Percentiles rank a stretch among this genome's conserved stretches.
These are phyloP conservation scores for Apiotrichum porosum DNA, from an alignment of 1,284 basidiomycete genomes.

Conservation along the genomic window DNA sequence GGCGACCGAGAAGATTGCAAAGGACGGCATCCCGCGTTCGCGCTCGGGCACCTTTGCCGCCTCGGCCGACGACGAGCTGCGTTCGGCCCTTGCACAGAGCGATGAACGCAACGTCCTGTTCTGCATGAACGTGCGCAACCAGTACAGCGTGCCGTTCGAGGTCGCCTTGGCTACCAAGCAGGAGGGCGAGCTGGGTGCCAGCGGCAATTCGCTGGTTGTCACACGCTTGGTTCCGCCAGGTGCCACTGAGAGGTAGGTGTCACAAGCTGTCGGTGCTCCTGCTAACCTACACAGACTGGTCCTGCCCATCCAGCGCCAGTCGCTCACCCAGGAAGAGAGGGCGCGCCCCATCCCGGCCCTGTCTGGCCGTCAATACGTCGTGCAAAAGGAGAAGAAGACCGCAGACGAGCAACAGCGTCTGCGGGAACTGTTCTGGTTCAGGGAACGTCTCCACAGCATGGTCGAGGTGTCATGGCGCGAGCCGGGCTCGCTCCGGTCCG, in stretches of 20 bases:
- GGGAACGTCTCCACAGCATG: conserved; percentile 70
- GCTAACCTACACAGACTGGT: conserved; percentile 66
- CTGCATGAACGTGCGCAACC: conserved; percentile 78
- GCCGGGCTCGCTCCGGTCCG: conserved; percentile 68
- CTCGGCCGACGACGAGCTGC: conserved; percentile 30
- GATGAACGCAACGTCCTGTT: conserved; percentile 74
- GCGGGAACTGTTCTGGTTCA: conserved; percentile 86
- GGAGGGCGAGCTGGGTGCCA: too few relatives aligned
- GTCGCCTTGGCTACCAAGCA: conserved; percentile 61
- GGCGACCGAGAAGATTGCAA: background rate
- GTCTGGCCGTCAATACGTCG: conserved; percentile 86
- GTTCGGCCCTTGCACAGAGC: conserved; percentile 50
- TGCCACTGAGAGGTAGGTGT: conserved; percentile 61
- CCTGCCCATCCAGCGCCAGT: conserved; percentile 68
- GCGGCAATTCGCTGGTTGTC: conserved; percentile 52
- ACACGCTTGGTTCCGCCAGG: conserved; percentile 71
- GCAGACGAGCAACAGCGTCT: conserved; percentile 59
- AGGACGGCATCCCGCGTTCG: background rate
- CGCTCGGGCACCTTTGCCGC: conserved; percentile 10
- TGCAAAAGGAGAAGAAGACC: conserved; percentile 65
- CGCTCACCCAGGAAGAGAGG: conserved; percentile 57
- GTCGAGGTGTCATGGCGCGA: conserved; percentile 75
- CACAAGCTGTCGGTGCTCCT: background rate
- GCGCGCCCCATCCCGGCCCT: conserved; percentile 72
- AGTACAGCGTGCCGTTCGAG: conserved; percentile 82